A percentile compares a stretch with the other conserved stretches of the same genome.
phyloP scores from a whole-genome alignment of 805 yeast genomes.

The Wickerhamiella musiphila region DNA sequence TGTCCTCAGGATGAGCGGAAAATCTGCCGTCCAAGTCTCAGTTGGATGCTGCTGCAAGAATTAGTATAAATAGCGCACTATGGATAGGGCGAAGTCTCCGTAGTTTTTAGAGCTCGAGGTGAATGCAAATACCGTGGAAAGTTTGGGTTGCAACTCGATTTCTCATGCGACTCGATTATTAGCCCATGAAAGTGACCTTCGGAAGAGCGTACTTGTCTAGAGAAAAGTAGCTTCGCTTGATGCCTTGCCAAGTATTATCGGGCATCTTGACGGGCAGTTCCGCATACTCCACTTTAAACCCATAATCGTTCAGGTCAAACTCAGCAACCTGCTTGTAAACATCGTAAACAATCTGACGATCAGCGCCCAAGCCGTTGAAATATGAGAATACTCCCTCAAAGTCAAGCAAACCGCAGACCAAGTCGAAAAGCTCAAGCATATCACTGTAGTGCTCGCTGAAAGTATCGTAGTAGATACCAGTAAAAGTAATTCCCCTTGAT shows the following conservation, averaged over 20 bases:
- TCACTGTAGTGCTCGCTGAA: constrained; percentile 83
- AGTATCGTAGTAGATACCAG: constrained; percentile 88
- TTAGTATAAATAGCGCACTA: too few species aligned
- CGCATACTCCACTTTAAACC: constrained; percentile 44
- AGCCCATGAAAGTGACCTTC: constrained; percentile 9
- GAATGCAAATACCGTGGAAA: too few species aligned
- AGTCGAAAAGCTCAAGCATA: constrained; percentile 71
- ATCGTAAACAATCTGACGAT: constrained; percentile 55
- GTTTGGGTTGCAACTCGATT: too few species aligned
- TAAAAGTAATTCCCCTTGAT: constrained; percentile 52
- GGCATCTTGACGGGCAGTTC: constrained; percentile 20
- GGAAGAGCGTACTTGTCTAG: constrained; percentile 21
- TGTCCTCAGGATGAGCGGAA: too few species aligned
- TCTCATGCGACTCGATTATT: too few species aligned
- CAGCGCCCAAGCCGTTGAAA: constrained; percentile 83
- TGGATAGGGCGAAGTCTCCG: too few species aligned
- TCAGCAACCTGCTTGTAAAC: constrained; percentile 74
- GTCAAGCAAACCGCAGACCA: constrained; percentile 62
- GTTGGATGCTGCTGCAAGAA: too few species aligned
- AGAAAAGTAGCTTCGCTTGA: constrained; percentile 22
- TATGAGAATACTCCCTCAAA: constrained; percentile 77
- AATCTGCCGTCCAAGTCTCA: too few species aligned
- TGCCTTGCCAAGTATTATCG: constrained; percentile 21
- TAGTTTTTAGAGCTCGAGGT: too few species aligned
- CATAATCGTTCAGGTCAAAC: constrained; percentile 63